A percentile compares a stretch with the other conserved stretches of the same genome.
These are phyloP conservation scores for Setaria italica DNA, from an alignment of 202 grass and related monocot genomes.

Conservation along the genomic window DNA sequence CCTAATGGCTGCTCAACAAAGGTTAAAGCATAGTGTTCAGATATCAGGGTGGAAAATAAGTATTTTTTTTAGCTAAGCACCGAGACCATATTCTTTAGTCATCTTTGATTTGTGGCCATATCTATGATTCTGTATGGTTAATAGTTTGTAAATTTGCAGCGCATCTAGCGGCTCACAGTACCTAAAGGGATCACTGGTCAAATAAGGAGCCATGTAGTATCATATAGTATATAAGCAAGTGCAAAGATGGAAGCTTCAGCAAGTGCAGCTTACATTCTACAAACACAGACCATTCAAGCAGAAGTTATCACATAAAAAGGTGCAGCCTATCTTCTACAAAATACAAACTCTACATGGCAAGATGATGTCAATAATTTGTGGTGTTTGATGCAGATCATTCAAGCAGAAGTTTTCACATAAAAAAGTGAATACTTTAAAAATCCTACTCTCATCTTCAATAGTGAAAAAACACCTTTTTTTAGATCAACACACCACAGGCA, in stretches of 20 bases:
- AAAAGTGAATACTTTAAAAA: not conserved
- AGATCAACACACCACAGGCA: not conserved
- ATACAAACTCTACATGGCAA: not conserved
- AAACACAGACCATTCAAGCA: too few relatives aligned
- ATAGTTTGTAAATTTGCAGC: not conserved
- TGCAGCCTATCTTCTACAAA: not conserved
- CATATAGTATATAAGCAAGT: not conserved
- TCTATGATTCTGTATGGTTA: not conserved
- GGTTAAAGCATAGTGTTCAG: slow-evolving; percentile 17
- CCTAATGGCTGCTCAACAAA: not conserved
- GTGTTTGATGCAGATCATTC: not conserved
- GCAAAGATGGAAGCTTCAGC: not conserved
- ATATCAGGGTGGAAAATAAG: not conserved
- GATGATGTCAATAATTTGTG: slow-evolving; percentile 4
- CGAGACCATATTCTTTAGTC: not conserved
- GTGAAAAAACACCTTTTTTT: not conserved
- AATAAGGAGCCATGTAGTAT: not conserved
- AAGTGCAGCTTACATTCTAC: not conserved
- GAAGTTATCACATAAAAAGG: too few relatives aligned
- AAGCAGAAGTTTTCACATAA: not conserved
- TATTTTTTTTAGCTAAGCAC: not conserved
- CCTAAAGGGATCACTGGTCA: not conserved
- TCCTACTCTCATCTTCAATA: not conserved
- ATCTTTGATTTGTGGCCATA: not conserved
- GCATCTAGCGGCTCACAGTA: not conserved